phyloP scores from a whole-genome alignment of 306 rosid species.

The Citrullus mucosospermus region DNA sequence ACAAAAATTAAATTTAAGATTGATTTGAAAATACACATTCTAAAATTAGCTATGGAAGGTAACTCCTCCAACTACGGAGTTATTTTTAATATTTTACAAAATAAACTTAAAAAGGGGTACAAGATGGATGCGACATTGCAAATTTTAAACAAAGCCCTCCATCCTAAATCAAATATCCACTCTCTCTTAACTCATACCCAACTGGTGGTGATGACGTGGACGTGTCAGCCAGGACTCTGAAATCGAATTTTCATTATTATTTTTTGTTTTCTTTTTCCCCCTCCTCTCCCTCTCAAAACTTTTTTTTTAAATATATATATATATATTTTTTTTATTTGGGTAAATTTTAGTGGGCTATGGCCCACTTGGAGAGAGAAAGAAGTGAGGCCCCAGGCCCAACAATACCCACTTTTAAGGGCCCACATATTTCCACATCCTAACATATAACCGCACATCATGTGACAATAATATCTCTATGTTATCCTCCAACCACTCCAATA shows the following conservation, averaged over 20 bases:
- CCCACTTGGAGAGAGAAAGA: slow-evolving; percentile 6
- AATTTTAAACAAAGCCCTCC: neutral
- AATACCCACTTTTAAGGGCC: neutral
- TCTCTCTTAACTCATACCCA: neutral
- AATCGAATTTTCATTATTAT: neutral
- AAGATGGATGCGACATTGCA: neutral
- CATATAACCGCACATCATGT: slow-evolving; percentile 1
- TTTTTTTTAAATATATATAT: too few species aligned
- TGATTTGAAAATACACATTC: too few species aligned
- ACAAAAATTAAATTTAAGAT: too few species aligned
- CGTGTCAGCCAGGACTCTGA: neutral
- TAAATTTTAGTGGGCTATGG: slow-evolving; percentile 6
- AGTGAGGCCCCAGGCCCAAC: neutral
- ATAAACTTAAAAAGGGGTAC: neutral
- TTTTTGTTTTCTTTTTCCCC: neutral
- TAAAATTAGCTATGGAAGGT: too few species aligned
- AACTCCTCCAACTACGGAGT: too few species aligned
- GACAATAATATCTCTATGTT: neutral
- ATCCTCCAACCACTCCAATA: neutral
- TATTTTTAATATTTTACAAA: too few species aligned
- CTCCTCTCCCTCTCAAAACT: neutral
- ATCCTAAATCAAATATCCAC: neutral
- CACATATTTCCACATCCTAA: neutral
- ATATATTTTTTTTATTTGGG: too few species aligned
- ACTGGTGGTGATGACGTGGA: neutral